phyloP scores from a whole-genome alignment of 2,329 filamentous ascomycete genomes.

The Fusarium papillatum region DNA sequence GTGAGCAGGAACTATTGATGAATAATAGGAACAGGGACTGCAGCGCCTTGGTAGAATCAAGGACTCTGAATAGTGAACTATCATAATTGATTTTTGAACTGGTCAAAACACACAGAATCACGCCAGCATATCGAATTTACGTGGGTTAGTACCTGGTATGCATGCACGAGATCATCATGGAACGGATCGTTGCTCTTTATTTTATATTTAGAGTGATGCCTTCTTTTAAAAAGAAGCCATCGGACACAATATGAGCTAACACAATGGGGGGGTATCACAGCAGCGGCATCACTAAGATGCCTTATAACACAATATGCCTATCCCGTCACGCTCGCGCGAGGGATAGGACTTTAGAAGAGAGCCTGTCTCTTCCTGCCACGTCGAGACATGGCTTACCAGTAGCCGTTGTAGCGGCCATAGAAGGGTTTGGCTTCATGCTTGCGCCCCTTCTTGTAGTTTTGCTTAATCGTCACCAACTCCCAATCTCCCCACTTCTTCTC shows the following conservation, averaged over 20 bases:
- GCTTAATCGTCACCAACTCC: background rate
- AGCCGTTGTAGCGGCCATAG: background rate
- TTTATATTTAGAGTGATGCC: background rate
- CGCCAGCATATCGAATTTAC: background rate
- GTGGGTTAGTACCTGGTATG: background rate
- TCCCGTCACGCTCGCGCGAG: background rate
- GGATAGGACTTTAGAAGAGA: background rate
- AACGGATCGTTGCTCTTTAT: background rate
- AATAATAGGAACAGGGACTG: too few species aligned
- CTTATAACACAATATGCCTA: background rate
- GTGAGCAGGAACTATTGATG: too few species aligned
- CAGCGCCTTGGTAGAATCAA: background rate
- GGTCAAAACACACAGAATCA: background rate
- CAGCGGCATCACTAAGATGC: background rate
- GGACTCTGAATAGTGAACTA: background rate
- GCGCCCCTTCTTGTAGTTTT: conserved; percentile 22
- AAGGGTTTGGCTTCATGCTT: background rate
- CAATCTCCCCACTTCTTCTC: conserved; percentile 30
- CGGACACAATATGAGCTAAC: background rate
- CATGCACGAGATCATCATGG: background rate
- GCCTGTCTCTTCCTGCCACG: background rate
- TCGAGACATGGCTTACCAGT: background rate
- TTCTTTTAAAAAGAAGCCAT: background rate
- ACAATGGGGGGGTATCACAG: background rate
- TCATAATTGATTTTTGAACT: background rate